A percentile compares a stretch with the other conserved stretches of the same genome.
Conservation (phyloP, 176 grass and related monocot species). For the Lolium perenne region DNA sequence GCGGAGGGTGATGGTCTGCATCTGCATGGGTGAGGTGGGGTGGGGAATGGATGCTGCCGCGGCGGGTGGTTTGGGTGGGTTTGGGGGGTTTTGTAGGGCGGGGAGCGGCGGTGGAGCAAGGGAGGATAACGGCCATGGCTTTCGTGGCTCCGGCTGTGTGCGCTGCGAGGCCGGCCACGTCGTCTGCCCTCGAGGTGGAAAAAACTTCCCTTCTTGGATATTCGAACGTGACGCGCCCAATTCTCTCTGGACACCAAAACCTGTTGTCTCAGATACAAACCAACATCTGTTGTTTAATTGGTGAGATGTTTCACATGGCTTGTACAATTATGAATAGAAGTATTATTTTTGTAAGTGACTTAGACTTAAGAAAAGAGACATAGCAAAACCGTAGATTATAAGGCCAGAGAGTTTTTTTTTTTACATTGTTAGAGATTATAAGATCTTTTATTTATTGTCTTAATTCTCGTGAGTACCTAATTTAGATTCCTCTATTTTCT, state of each 20-base stretch:
- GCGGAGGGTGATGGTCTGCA: conserved; percentile 48
- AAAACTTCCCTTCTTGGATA: not conserved
- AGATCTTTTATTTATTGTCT: too few species aligned
- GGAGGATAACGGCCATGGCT: conserved; percentile 47
- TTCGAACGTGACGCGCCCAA: not conserved
- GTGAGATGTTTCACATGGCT: too few species aligned
- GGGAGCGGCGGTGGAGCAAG: conserved; percentile 33
- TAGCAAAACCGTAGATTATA: too few species aligned
- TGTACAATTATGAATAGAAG: too few species aligned
- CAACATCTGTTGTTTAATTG: too few species aligned
- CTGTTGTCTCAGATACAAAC: too few species aligned
- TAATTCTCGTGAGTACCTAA: too few species aligned
- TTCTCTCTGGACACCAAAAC: not conserved
- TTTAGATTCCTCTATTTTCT: too few species aligned
- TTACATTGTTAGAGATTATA: too few species aligned
- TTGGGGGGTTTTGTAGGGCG: conserved; percentile 41
- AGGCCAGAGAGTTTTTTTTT: too few species aligned
- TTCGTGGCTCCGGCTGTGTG: conserved; percentile 26
- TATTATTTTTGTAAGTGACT: too few species aligned
- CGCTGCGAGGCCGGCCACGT: conserved; percentile 46
- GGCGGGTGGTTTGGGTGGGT: conserved; percentile 49
- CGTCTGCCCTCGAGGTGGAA: conserved; percentile 4
- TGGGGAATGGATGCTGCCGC: conserved; percentile 34
- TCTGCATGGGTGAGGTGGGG: conserved; percentile 38
- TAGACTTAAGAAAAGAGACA: too few species aligned